Evolutionary conservation across 2,329 filamentous ascomycete genomes (phyloP).

Genomic region (Didymella glomerata): DNA sequence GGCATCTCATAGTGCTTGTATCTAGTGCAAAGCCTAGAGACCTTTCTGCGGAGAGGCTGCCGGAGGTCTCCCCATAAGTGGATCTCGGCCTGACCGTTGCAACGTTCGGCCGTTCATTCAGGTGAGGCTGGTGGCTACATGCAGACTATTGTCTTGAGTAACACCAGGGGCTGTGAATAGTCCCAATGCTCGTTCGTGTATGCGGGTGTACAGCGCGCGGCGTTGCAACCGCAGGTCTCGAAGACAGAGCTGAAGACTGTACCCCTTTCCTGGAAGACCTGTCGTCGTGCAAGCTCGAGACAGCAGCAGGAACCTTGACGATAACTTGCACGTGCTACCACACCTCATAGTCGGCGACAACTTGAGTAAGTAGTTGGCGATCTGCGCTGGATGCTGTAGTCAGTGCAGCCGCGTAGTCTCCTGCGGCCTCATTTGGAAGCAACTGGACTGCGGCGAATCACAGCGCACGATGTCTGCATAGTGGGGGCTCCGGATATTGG

Average conservation of each 20-base stretch:
- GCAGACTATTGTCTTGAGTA: background rate
- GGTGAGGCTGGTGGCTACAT: conserved; percentile 5
- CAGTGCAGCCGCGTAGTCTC: background rate
- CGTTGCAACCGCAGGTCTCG: background rate
- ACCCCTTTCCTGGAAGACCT: conserved; percentile 4
- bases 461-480: conserved; percentile 1
- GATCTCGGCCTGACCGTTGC: background rate
- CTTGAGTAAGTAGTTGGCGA: conserved; percentile 13
- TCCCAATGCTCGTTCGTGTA: conserved; percentile 7
- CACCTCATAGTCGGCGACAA: conserved; percentile 1
- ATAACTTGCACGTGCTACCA: conserved; percentile 5
- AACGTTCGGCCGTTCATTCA: conserved; percentile 1
- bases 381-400: conserved; percentile 8
- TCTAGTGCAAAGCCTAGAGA: background rate
- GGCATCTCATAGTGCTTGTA: background rate
- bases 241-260: conserved; percentile 3
- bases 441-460: conserved; percentile 9
- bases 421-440: conserved; percentile 10
- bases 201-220: conserved; percentile 4
- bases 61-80: background rate
- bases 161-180: background rate
- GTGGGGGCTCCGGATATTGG: conserved; percentile 11
- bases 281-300: conserved; percentile 7
- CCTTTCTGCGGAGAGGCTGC: background rate
- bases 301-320: conserved; percentile 1